Percentiles rank a stretch among this genome's conserved stretches.
Evolutionary conservation across 257 asterid genomes (phyloP).

Genomic region (Fraxinus quadrangulata): DNA sequence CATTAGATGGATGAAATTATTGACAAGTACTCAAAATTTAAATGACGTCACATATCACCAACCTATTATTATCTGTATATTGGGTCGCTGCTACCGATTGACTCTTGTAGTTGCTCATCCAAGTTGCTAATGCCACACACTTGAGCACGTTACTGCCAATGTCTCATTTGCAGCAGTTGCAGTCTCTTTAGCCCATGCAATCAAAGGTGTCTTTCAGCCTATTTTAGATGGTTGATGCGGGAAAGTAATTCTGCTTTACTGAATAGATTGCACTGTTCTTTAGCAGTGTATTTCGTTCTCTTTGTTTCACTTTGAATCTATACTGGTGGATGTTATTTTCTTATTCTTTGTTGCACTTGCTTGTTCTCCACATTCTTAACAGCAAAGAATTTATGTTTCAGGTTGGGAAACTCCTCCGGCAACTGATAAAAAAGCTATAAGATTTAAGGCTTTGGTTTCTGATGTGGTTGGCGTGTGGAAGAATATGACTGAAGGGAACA

Average conservation of each 20-base stretch:
- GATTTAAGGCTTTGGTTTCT: slow-evolving; percentile 72
- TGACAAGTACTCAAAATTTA: no score
- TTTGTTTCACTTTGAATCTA: neutral
- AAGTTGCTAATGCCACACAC: no score
- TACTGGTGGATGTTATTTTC: neutral
- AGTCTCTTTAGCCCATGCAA: no score
- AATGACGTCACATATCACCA: no score
- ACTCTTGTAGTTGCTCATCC: no score
- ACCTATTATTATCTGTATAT: no score
- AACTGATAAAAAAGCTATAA: slow-evolving; percentile 69
- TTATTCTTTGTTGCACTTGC: neutral
- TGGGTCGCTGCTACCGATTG: no score
- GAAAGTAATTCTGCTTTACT: neutral
- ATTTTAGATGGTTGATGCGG: no score
- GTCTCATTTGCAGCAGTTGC: no score
- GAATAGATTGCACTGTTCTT: neutral
- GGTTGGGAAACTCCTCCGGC: slow-evolving; percentile 90
- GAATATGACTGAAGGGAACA: slow-evolving; percentile 67
- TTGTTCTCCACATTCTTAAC: neutral
- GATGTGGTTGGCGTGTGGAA: slow-evolving; percentile 89
- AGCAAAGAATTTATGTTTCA: slow-evolving; percentile 28
- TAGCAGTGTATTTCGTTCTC: neutral
- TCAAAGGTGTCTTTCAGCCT: no score
- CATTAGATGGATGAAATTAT: no score
- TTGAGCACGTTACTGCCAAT: no score